Conservation (phyloP, 805 yeast genomes). For the Candida verbasci region DNA sequence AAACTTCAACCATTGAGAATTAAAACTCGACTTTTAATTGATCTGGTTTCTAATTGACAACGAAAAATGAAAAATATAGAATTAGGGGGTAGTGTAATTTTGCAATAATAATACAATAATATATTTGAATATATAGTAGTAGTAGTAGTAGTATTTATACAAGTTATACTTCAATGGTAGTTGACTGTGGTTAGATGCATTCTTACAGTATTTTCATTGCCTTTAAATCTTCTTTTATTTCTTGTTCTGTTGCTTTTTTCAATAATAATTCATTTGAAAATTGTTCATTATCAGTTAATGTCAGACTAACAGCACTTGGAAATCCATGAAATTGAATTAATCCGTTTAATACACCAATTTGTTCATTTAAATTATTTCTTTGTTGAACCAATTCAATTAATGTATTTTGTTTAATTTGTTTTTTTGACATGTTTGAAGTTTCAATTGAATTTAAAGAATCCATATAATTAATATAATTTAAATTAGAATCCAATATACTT, state of each 20-base stretch:
- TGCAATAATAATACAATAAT: too few relatives aligned
- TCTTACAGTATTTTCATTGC: constrained; percentile 65
- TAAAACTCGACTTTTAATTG: too few relatives aligned
- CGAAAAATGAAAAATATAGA: constrained; percentile 4
- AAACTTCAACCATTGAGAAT: constrained; percentile 71
- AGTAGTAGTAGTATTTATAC: too few relatives aligned
- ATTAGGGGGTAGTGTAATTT: too few relatives aligned
- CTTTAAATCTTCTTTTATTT: constrained; percentile 65
- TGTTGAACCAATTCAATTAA: constrained; percentile 51
- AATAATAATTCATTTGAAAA: constrained; percentile 37
- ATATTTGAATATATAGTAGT: too few relatives aligned
- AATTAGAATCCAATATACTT: constrained; percentile 9
- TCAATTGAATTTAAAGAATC: background rate
- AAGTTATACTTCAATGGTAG: too few relatives aligned
- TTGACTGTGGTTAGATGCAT: too few relatives aligned
- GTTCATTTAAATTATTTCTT: constrained; percentile 61
- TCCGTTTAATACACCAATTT: constrained; percentile 68
- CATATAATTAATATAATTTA: background rate
- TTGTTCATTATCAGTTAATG: constrained; percentile 18
- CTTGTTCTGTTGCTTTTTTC: constrained; percentile 62
- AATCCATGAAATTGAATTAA: constrained; percentile 65
- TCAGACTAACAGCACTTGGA: constrained; percentile 67
- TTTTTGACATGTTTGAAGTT: constrained; percentile 22
- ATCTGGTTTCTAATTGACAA: background rate
- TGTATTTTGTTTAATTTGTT: constrained; percentile 31